Percentiles rank a stretch among this genome's conserved stretches.
phyloP scores from a whole-genome alignment of 441 rosid genomes.

The Syzygium malaccense region DNA sequence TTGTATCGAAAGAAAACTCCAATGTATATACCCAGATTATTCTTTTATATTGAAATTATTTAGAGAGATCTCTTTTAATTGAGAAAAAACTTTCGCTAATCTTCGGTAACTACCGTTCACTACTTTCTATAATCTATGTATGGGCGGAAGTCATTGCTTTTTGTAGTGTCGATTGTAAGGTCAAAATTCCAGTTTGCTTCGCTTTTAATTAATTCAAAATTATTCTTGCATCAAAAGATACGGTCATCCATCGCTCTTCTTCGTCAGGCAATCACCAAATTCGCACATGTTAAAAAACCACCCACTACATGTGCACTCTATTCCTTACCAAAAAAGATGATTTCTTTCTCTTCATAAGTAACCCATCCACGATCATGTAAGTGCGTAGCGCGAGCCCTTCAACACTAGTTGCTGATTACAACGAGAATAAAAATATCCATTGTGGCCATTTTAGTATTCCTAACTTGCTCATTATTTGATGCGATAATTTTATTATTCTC shows the following conservation, averaged over 20 bases:
- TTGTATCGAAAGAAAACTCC: not conserved
- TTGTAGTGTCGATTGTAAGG: not conserved
- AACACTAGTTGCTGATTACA: not conserved
- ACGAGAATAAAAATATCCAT: not conserved
- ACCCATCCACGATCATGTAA: not conserved
- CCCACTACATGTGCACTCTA: too few species aligned
- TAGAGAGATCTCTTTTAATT: not conserved
- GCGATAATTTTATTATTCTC: not conserved
- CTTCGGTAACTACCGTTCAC: not conserved
- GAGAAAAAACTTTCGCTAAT: not conserved
- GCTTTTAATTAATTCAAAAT: not conserved
- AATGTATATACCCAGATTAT: not conserved
- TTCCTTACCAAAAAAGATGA: not conserved
- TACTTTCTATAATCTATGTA: not conserved
- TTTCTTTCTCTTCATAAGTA: not conserved
- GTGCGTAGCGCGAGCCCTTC: too few species aligned
- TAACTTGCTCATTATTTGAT: not conserved
- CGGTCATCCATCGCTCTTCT: not conserved
- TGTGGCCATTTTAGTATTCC: not conserved
- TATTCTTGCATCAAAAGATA: not conserved
- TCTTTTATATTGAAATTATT: not conserved
- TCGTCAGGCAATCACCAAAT: not conserved
- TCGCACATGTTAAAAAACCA: not conserved
- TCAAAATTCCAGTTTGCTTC: not conserved
- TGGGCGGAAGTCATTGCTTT: not conserved